Evolutionary conservation across 495 filamentous ascomycete genomes (phyloP), one percentile per base, ranked within the genome.

Genomic region (Viridothelium virens): DNA sequence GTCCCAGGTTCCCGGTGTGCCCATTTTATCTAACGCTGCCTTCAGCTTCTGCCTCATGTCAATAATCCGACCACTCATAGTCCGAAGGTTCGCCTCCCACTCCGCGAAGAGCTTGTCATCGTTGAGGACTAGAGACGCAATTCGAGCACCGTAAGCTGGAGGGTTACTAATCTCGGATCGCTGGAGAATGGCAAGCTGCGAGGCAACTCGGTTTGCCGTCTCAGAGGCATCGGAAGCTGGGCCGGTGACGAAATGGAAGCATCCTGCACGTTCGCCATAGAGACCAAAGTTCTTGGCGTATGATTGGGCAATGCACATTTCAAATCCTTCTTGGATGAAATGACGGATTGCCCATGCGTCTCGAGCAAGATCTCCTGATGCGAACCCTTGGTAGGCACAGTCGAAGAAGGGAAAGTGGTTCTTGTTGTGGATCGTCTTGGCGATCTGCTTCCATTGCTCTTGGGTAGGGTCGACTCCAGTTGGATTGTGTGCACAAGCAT

Each of bases 221-320:
- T 82, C 77, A 59, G 79, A 66, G 1, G 90, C 88, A 48, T 90
- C 86, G 3, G 86, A 61, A 0, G 85, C 82, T 0, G 93, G 87
- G 0, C 86, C 78, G 1, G 92, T 89, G 56, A 99, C 87, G 73
- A 91, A 94, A 76, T 99, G 94, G 87, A 97, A 99, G 72, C 90
- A 92, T 41, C 94, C 94, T 3, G 91, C 91, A 69, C 94, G 90
- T 82, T 99, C 88, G 68, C 93, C 93, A 76, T 99, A 99, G 31
- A 99, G 83, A 67, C 94, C 94, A 73, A 99, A 96, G 84, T 99
- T 99, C 84, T 99, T 98, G 68, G 94, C 92, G 76, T 96, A 99
- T 33, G 89, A 93, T 81, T 99, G 93, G 4, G 94, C 95, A 65
- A 97, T 84, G 72, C 92, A 89, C 39, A 97, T 84, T 82, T 99